phyloP scores from a whole-genome alignment of 2,329 filamentous ascomycete species.

The Fusarium nelsonii region DNA sequence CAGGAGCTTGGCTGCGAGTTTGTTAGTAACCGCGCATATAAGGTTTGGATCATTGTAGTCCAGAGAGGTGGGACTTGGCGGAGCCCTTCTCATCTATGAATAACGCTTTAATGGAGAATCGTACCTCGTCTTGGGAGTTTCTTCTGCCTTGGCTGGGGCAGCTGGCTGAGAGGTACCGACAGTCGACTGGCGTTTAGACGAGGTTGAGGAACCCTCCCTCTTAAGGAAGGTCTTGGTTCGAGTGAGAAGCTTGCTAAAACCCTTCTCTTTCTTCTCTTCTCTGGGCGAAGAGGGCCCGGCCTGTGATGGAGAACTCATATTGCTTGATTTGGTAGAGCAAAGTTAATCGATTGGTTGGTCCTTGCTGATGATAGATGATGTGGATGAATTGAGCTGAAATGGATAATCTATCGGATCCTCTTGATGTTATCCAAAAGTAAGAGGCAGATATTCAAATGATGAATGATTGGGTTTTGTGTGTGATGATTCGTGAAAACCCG shows the following conservation, averaged over 20 bases:
- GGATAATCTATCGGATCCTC: conserved; percentile 2
- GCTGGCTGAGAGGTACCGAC: conserved; percentile 39
- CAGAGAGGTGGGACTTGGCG: background rate
- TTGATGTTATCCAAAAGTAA: background rate
- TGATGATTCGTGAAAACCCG: conserved; percentile 13
- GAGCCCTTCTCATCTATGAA: background rate
- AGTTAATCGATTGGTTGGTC: background rate
- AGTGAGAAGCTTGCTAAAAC: conserved; percentile 61
- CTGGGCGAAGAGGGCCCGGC: conserved; percentile 52
- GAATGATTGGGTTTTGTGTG: conserved; percentile 3
- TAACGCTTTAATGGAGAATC: conserved; percentile 10
- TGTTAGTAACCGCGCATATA: conserved; percentile 17
- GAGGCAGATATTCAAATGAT: conserved; percentile 19
- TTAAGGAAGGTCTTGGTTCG: conserved; percentile 65
- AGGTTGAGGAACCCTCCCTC: conserved; percentile 51
- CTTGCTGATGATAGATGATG: background rate
- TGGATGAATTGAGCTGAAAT: conserved; percentile 1
- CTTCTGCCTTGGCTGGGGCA: conserved; percentile 40
- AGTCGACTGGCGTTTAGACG: conserved; percentile 48
- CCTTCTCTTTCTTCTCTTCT: conserved; percentile 59
- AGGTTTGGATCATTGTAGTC: background rate
- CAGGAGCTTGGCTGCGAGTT: conserved; percentile 35
- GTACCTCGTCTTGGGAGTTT: conserved; percentile 47
- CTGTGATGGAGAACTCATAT: conserved; percentile 60
- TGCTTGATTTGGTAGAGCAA: conserved; percentile 7